phyloP scores from a whole-genome alignment of 164 flowering plant genomes.

The Berberis thunbergii region DNA sequence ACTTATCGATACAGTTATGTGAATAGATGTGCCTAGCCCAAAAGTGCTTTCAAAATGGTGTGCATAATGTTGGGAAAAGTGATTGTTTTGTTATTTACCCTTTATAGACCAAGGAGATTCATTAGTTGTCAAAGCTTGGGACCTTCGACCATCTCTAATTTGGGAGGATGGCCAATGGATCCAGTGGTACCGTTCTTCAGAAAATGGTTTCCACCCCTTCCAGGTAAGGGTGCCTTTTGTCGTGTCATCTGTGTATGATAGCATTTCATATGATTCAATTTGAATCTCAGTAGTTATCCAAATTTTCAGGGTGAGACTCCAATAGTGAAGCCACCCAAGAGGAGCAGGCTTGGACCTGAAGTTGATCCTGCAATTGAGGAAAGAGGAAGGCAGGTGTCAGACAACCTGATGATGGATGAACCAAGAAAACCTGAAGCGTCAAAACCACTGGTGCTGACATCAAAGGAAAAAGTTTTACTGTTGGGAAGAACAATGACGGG shows the following conservation, averaged over 20 bases:
- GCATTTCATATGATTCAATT: not conserved
- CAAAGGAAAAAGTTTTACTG: conserved; percentile 42
- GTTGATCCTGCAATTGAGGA: conserved; percentile 25
- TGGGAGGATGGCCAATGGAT: conserved; percentile 89
- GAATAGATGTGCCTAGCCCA: too few relatives aligned
- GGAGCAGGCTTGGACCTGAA: conserved; percentile 21
- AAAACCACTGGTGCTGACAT: conserved; percentile 32
- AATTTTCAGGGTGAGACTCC: conserved; percentile 60
- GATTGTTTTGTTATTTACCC: not conserved
- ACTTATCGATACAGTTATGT: too few relatives aligned
- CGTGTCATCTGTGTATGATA: not conserved
- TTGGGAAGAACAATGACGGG: conserved; percentile 48
- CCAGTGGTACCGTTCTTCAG: conserved; percentile 42
- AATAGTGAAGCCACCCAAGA: conserved; percentile 56
- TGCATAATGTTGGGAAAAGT: too few relatives aligned
- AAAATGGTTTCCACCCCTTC: conserved; percentile 16
- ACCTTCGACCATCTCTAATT: conserved; percentile 64
- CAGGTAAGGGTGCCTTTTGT: conserved; percentile 31
- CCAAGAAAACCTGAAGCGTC: conserved; percentile 36
- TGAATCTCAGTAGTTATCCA: not conserved
- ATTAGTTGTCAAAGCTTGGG: conserved; percentile 56
- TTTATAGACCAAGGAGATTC: conserved; percentile 64
- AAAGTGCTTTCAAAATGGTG: too few relatives aligned
- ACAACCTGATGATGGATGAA: conserved; percentile 20
- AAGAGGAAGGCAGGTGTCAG: conserved; percentile 29